Percentiles rank a stretch among this genome's conserved stretches.
Evolutionary conservation across 108 stramenopile species (phyloP).

Genomic region (Skeletonema grethae): DNA sequence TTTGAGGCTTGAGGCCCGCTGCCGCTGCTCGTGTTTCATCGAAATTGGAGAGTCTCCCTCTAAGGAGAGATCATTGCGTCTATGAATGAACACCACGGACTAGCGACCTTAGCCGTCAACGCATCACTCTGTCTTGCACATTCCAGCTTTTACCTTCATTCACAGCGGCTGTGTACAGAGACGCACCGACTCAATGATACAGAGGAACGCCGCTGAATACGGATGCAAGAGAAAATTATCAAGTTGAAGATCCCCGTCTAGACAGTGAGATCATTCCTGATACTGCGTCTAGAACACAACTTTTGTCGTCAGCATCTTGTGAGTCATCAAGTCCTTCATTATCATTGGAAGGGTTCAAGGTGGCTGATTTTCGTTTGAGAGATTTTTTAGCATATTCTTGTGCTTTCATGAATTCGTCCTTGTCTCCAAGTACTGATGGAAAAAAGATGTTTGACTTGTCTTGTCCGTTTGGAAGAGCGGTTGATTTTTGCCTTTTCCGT

Average conservation of each 20-base stretch:
- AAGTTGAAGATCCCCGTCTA: constrained; percentile 5
- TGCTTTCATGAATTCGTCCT: neutral
- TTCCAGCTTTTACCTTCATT: too few relatives aligned
- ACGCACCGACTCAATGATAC: too few relatives aligned
- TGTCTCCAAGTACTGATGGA: neutral
- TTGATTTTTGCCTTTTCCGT: neutral
- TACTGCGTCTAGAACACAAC: constrained; percentile 9
- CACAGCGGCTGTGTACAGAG: too few relatives aligned
- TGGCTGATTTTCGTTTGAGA: neutral
- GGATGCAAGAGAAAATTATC: neutral
- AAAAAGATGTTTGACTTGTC: neutral
- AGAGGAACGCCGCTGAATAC: too few relatives aligned
- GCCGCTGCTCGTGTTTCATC: too few relatives aligned
- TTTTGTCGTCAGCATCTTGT: neutral
- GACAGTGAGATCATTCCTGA: constrained; percentile 18
- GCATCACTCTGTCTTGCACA: neutral
- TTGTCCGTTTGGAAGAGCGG: neutral
- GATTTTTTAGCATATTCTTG: neutral
- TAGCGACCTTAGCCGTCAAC: neutral
- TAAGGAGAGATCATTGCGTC: too few relatives aligned
- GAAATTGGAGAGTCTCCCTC: too few relatives aligned
- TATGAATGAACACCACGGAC: neutral
- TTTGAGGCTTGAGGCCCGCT: too few relatives aligned
- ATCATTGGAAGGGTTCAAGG: neutral
- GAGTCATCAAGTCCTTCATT: neutral